Conservation (phyloP, 225 moss, liverwort and hornwort species). For the Polytrichum formosum region DNA sequence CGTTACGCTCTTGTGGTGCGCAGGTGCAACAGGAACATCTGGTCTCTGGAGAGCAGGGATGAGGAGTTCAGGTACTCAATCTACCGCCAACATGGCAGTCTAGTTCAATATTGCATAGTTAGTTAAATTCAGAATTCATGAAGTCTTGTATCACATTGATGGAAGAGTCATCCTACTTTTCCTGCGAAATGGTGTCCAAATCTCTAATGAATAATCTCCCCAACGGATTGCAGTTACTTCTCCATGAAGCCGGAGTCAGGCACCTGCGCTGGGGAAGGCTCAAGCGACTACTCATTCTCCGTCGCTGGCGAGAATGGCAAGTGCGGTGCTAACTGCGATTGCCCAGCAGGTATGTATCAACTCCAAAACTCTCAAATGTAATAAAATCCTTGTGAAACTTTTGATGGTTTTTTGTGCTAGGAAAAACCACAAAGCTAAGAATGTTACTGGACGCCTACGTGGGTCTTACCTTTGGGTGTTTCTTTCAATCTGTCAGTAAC, state of each 20-base stretch:
- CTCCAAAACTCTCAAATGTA: background rate
- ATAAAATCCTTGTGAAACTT: no score
- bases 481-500: no score
- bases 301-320: constrained; percentile 16
- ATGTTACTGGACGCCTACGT: no score
- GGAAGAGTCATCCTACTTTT: background rate
- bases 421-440: no score
- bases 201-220: background rate
- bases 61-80: constrained; percentile 14
- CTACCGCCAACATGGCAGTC: background rate
- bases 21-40: constrained; percentile 36
- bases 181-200: background rate
- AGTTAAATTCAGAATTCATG: background rate
- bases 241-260: constrained; percentile 1
- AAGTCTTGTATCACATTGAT: background rate
- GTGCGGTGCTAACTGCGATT: constrained; percentile 9
- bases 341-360: background rate
- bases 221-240: constrained; percentile 19
- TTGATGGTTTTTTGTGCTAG: no score
- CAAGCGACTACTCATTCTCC: background rate
- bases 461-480: no score
- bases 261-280: constrained; percentile 4
- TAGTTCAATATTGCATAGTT: background rate
- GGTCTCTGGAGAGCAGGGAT: constrained; percentile 18
- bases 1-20: background rate